Evolutionary conservation across 768 basidiomycete species (phyloP), one percentile per base, ranked within the genome.

Genomic region (Galerina sulciceps): DNA sequence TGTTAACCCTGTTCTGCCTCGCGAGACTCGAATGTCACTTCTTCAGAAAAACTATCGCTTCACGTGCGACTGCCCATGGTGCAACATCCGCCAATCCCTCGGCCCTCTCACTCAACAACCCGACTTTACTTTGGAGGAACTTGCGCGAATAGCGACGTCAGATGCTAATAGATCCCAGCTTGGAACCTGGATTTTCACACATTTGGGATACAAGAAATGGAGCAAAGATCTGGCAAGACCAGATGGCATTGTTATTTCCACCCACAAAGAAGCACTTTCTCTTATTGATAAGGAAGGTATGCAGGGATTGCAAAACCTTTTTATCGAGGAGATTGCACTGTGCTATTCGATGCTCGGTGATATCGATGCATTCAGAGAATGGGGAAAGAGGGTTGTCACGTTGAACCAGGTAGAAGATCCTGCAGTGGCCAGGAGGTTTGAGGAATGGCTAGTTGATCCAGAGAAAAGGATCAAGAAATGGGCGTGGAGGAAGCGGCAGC

Each of bases 301-400:
- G 60, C 72, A 78, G 9, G 78, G 73, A n/a, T 57, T 81, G 55
- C 73, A 75, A 57, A 69, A 73, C 13, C 56, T 75, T 10, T 80
- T 78, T 62, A 62, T 78, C 34, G 77, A 78, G 61, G 81, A 82
- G 58, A 72, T 81, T 35, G 75, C 76, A 37, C 58, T 76, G 56
- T 75, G 75, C 36, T 77, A 78, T 65, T 76, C 77, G 10, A 69
- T 75, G 45, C 70, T 81, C 10, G 81, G 77, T 11, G 71, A 79
- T 17, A 68, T 75, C 37, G 66, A 60, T 0, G 63, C 64, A 34
- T 81, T 80, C 40, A 65, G 58, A 41, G 49, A 59, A 22, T 82
- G 78, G 79, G 78, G 74, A 3, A 53, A 66, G 57, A 67, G 62
- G 50, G 58, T 76, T 17, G 64, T 77, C 62, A 70, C 31, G 67